phyloP scores from a whole-genome alignment of 352 stramenopile genomes.

The Globisporangium lucens region DNA sequence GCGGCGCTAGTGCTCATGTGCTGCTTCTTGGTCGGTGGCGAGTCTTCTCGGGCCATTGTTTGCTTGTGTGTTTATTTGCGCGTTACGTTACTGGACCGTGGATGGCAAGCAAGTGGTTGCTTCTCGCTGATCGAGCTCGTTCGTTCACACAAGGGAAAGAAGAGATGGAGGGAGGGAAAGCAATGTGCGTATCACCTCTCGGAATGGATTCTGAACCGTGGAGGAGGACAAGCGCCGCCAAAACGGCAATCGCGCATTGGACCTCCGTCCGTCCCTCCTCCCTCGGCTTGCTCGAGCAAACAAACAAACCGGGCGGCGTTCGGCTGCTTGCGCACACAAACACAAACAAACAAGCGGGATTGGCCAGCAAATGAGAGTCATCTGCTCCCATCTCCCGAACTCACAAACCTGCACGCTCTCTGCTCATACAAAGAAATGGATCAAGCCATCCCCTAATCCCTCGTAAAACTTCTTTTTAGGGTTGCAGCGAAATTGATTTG shows the following conservation, averaged over 20 bases:
- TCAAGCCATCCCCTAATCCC: not conserved
- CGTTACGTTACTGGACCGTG: not conserved
- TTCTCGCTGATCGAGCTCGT: slow-evolving; percentile 6
- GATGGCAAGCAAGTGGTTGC: not conserved
- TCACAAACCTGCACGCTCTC: slow-evolving; percentile 1
- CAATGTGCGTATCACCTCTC: slow-evolving; percentile 12
- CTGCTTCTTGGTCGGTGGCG: slow-evolving; percentile 14
- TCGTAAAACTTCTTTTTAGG: not conserved
- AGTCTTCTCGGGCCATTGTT: slow-evolving; percentile 14
- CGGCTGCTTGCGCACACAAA: not conserved
- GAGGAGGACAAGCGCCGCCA: not conserved
- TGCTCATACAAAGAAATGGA: not conserved
- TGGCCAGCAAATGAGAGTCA: not conserved
- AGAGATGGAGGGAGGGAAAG: not conserved
- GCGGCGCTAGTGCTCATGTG: not conserved
- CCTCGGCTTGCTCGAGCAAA: slow-evolving; percentile 4
- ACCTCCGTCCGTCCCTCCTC: slow-evolving; percentile 1
- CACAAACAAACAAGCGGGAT: not conserved
- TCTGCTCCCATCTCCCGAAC: not conserved
- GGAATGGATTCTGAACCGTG: slow-evolving; percentile 19
- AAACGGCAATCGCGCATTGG: not conserved
- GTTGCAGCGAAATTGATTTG: not conserved
- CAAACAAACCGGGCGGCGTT: not conserved
- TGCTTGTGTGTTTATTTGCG: not conserved
- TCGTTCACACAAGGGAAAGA: not conserved